Conservation (phyloP, 179 eudicot genomes). For the Beta corolliflora region DNA sequence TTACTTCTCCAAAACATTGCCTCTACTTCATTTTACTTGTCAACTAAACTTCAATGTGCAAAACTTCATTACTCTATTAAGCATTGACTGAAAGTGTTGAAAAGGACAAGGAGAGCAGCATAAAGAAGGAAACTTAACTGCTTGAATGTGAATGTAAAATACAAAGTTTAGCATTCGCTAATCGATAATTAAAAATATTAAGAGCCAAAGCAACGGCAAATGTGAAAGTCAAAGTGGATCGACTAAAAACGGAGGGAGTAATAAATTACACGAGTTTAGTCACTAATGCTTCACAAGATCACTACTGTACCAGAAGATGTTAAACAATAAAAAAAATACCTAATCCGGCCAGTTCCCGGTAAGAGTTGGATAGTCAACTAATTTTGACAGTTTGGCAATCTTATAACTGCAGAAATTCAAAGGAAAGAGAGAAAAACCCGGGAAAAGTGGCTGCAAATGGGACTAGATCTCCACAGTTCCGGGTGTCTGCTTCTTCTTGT, state of each 20-base stretch:
- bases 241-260: no score
- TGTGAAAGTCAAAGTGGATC: no score
- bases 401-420: background rate
- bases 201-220: no score
- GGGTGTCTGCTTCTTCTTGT: background rate
- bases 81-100: background rate
- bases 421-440: background rate
- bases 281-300: background rate
- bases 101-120: background rate
- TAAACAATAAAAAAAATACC: background rate
- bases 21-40: background rate
- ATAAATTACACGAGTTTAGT: background rate
- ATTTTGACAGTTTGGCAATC: background rate
- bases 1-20: no score
- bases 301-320: background rate
- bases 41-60: background rate
- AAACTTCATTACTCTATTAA: background rate
- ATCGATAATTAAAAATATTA: no score
- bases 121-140: background rate
- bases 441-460: background rate
- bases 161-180: background rate
- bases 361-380: background rate
- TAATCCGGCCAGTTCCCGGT: background rate
- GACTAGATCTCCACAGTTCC: background rate
- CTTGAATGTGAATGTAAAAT: no score